Evolutionary conservation across 495 filamentous ascomycete species (phyloP).

Genomic region (Talaromyces proteolyticus): DNA sequence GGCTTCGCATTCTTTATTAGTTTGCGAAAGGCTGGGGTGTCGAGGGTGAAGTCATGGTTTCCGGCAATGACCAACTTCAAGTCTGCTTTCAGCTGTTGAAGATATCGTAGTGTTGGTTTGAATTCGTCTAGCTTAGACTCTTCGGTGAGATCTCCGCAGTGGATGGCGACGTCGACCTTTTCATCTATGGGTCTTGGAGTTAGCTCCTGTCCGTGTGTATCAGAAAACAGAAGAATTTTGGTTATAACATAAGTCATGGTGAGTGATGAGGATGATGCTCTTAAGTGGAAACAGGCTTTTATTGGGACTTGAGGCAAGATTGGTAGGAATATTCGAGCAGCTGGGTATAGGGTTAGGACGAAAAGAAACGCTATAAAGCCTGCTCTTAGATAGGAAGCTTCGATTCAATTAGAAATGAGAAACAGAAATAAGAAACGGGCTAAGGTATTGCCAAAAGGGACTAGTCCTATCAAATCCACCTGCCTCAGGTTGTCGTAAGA

Average conservation of each 20-base stretch:
- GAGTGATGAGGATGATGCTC: no score
- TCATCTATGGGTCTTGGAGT: slow-evolving; percentile 21
- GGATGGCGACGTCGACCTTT: slow-evolving; percentile 55
- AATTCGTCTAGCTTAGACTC: slow-evolving; percentile 52
- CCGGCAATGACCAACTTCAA: slow-evolving; percentile 71
- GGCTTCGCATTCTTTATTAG: slow-evolving; percentile 22
- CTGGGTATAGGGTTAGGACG: no score
- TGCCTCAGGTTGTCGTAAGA: no score
- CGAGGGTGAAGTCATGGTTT: slow-evolving; percentile 65
- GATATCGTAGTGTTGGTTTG: slow-evolving; percentile 35
- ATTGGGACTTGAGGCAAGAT: no score
- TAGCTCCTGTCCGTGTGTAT: slow-evolving; percentile 44
- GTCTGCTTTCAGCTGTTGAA: slow-evolving; percentile 48
- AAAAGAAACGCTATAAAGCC: no score
- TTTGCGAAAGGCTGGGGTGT: slow-evolving; percentile 28
- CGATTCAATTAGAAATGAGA: no score
- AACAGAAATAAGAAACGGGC: no score
- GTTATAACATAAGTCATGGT: slow-evolving; percentile 20
- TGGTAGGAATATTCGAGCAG: no score
- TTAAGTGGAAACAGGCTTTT: no score
- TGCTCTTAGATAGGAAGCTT: no score
- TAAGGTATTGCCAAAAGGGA: no score
- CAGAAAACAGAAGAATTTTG: slow-evolving; percentile 49
- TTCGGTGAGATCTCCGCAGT: slow-evolving; percentile 64
- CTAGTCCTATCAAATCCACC: no score